A percentile compares a stretch with the other conserved stretches of the same genome.
These are phyloP conservation scores for Phytophthora ramorum DNA, from an alignment of 352 stramenopile species.

Conservation along the genomic window DNA sequence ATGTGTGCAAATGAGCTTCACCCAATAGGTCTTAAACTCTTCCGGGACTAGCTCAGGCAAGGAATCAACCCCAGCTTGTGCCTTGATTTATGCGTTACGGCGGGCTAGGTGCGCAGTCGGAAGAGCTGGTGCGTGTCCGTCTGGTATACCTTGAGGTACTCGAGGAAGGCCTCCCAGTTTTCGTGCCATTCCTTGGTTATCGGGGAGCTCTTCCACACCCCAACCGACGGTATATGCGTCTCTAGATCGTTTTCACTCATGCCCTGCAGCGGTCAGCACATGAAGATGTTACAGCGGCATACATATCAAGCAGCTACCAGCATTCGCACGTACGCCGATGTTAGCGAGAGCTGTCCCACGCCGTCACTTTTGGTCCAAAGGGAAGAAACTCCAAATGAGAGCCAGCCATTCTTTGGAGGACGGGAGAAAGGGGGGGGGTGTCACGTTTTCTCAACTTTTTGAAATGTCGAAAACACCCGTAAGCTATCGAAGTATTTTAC, in stretches of 20 bases:
- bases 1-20: conserved; percentile 6
- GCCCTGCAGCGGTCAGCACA: too few species aligned
- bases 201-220: background rate
- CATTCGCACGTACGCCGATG: too few species aligned
- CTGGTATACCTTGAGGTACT: conserved; percentile 6
- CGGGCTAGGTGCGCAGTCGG: conserved; percentile 2
- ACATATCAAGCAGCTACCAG: too few species aligned
- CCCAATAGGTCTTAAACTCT: conserved; percentile 6
- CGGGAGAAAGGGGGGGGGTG: too few species aligned
- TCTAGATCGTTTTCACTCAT: conserved; percentile 11
- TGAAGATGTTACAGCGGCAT: too few species aligned
- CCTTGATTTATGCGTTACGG: conserved; percentile 8
- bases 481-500: too few species aligned
- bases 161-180: conserved; percentile 3
- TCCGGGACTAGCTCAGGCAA: background rate
- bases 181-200: conserved; percentile 15
- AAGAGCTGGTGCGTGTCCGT: conserved; percentile 10
- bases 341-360: too few species aligned
- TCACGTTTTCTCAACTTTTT: too few species aligned
- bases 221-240: background rate
- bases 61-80: background rate
- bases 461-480: too few species aligned
- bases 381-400: too few species aligned
- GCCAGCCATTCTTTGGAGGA: too few species aligned
- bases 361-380: too few species aligned